These are phyloP conservation scores for Canna indica DNA, from an alignment of 176 grass and related monocot genomes.

Conservation along the genomic window DNA sequence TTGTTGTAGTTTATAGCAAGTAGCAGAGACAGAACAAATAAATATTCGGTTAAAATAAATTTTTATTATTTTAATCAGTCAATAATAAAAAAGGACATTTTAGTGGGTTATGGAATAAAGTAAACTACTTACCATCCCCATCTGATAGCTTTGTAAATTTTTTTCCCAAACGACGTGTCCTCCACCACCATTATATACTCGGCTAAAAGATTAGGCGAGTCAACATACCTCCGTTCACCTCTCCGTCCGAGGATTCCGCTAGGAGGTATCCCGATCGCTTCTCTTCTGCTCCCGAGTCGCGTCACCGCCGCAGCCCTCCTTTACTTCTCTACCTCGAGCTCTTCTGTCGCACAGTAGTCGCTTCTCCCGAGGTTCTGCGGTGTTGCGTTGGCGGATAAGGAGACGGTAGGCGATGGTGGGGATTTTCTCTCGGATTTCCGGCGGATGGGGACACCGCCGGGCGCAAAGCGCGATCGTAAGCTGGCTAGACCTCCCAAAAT, in stretches of 20 bases:
- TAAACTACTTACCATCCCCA: no score
- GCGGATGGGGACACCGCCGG: not conserved
- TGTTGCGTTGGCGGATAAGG: not conserved
- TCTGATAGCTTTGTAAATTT: no score
- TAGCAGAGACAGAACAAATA: no score
- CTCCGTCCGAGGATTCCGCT: no score
- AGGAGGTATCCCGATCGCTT: no score
- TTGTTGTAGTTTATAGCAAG: no score
- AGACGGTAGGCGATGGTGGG: constrained; percentile 3
- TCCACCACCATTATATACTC: not conserved
- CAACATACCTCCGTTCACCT: not conserved
- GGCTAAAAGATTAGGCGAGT: not conserved
- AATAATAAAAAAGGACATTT: no score
- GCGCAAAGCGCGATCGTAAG: constrained; percentile 8
- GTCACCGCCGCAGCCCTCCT: not conserved
- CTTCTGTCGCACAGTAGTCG: not conserved
- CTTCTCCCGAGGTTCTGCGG: not conserved
- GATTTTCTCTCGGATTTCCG: constrained; percentile 8
- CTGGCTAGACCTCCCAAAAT: not conserved
- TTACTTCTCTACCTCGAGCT: not conserved
- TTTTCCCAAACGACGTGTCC: no score
- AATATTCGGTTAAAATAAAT: no score
- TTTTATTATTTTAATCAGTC: no score
- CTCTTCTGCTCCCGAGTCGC: not conserved
- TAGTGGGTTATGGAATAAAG: not conserved